Base-by-base conservation (phyloP, 2,329 filamentous ascomycete species). In the Claviceps monticola region DNA sequence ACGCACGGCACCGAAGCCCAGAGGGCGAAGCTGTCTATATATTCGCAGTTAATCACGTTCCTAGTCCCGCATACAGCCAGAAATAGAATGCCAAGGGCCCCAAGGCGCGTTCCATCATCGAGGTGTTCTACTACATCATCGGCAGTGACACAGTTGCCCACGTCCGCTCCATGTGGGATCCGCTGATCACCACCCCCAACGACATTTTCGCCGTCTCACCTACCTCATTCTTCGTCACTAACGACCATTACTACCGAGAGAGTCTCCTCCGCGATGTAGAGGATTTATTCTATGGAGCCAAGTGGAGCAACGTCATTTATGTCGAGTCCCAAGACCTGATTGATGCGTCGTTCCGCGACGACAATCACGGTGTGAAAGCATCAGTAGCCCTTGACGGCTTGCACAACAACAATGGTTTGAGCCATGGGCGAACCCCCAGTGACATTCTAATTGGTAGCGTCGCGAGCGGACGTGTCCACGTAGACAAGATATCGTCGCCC, bases 1-100 rank as follows among this genome's bases (percentile, higher is more conserved):
- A 79, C 79, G 0, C 80, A 83, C 55, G 80, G 80, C 1, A 78
- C 83, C 54, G 78, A 80, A 53, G 68, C 83, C 38, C 62, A 2
- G 54, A 54, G 2, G 60, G 60, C 9, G 59, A 67, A 1, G 64
- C 74, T 0, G 73, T 83, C 5, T 83, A 79, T 56, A 75, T 83
- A 46, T 78, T 78, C 51, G 79, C 75, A 0, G 62, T 83, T 48
- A 83, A 83, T 56, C 80, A 83, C 51, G 57, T 75, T 1, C 74
- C 78, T 0, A 74, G 80, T 52, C 67, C 68, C 0, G 66, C 67
- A 0, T 71, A 68, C 21, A 59, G 61, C 17, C 44, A 51, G 2
- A 57, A 57, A 59, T 34, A 46, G 26, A 17, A 58, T 6, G 56
- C 55, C 4, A 62, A 63, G 2, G 58, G 59, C 2, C 64, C 62